phyloP scores from a whole-genome alignment of 495 filamentous ascomycete genomes.

The Penicillium malachiteum region DNA sequence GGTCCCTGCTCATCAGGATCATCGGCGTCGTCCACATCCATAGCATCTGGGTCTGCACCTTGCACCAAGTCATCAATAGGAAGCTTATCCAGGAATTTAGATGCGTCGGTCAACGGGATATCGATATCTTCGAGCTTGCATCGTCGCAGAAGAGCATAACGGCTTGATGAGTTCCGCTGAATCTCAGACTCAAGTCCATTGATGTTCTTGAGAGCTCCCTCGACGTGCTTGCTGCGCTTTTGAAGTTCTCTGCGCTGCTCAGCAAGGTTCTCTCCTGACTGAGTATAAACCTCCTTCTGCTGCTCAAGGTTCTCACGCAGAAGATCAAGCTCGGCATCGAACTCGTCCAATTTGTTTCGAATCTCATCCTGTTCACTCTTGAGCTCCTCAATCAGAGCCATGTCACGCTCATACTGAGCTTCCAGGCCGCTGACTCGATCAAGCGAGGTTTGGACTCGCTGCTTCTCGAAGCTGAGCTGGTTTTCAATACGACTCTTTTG shows the following conservation, averaged over 20 bases:
- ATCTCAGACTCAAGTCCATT: conserved; percentile 75
- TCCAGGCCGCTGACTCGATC: conserved; percentile 69
- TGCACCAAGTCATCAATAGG: conserved; percentile 83
- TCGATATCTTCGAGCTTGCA: conserved; percentile 94
- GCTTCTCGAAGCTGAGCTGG: conserved; percentile 73
- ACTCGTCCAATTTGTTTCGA: conserved; percentile 67
- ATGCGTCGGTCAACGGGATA: conserved; percentile 73
- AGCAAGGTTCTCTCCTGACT: conserved; percentile 73
- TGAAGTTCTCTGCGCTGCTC: conserved; percentile 81
- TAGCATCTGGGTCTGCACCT: conserved; percentile 67
- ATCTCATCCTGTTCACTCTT: conserved; percentile 70
- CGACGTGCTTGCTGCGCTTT: conserved; percentile 78
- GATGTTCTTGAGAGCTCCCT: conserved; percentile 74
- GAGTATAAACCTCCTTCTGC: conserved; percentile 61
- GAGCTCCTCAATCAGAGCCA: conserved; percentile 64
- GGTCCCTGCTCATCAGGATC: conserved; percentile 35
- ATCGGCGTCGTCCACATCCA: conserved; percentile 79
- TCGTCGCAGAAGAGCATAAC: conserved; percentile 78
- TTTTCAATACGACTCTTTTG: conserved; percentile 81
- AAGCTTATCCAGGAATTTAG: conserved; percentile 73
- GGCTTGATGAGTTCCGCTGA: conserved; percentile 75
- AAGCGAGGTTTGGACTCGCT: conserved; percentile 63
- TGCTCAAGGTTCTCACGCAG: conserved; percentile 69
- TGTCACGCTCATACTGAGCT: conserved; percentile 61
- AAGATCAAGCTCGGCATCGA: conserved; percentile 73